phyloP scores from a whole-genome alignment of 768 basidiomycete species.

The Strobilomyces confusus region DNA sequence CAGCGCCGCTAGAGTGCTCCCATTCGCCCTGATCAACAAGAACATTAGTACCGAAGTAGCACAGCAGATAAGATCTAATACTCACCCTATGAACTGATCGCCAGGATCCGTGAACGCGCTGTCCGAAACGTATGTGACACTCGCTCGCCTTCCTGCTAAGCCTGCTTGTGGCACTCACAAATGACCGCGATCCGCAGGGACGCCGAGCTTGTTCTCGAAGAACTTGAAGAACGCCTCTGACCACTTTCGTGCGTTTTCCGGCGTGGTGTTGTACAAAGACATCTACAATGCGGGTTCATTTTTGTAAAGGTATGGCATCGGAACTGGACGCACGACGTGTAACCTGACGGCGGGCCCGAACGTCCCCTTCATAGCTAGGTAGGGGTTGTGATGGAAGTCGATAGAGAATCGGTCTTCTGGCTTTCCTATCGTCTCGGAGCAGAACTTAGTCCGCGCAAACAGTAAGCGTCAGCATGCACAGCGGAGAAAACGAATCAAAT shows the following conservation, averaged over 20 bases:
- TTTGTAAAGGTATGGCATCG: neutral
- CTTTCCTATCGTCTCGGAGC: slow-evolving; percentile 48
- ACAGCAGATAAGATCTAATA: neutral
- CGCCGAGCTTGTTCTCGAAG: slow-evolving; percentile 48
- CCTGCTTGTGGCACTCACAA: slow-evolving; percentile 34
- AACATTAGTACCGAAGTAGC: neutral
- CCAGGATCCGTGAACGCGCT: slow-evolving; percentile 6
- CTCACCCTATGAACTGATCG: slow-evolving; percentile 2
- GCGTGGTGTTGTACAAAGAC: slow-evolving; percentile 53
- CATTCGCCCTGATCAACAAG: neutral
- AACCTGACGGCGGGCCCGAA: slow-evolving; percentile 61
- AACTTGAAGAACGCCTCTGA: slow-evolving; percentile 51
- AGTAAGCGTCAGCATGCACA: too few relatives aligned
- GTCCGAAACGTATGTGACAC: neutral
- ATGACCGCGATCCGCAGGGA: slow-evolving; percentile 52
- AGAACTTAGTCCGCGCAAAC: slow-evolving; percentile 21
- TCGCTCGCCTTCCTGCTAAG: neutral
- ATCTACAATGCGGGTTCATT: slow-evolving; percentile 35
- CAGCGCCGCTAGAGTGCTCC: neutral
- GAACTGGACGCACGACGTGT: neutral
- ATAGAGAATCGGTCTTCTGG: slow-evolving; percentile 50
- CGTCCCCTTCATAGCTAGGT: slow-evolving; percentile 52
- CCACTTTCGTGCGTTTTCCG: slow-evolving; percentile 45
- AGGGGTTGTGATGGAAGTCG: slow-evolving; percentile 51
- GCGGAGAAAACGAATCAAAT: too few relatives aligned